phyloP scores from a whole-genome alignment of 2,329 filamentous ascomycete genomes.

The Chaetomium sp. region DNA sequence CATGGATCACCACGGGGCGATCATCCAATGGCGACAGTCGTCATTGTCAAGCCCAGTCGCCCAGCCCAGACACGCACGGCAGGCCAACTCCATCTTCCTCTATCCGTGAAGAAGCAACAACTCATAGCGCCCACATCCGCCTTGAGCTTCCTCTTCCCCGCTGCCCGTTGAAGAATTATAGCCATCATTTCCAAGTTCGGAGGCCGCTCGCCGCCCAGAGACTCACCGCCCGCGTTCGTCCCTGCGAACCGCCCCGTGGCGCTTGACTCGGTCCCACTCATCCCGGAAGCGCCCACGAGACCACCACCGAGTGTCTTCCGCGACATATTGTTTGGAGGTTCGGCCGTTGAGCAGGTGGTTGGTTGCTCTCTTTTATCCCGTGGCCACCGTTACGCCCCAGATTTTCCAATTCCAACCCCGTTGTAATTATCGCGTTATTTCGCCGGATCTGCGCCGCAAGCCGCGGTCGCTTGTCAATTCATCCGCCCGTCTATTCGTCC shows the following conservation, averaged over 20 bases:
- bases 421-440: background rate
- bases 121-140: background rate
- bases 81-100: too few relatives aligned
- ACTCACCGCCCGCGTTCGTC: conserved; percentile 8
- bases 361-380: background rate
- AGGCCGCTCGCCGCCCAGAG: background rate
- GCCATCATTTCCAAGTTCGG: background rate
- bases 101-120: background rate
- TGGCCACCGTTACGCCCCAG: conserved; percentile 6
- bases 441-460: background rate
- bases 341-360: background rate
- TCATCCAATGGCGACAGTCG: conserved; percentile 15
- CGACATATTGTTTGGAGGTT: background rate
- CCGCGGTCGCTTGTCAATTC: background rate
- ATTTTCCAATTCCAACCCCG: background rate
- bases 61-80: too few relatives aligned
- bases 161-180: background rate
- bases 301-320: conserved; percentile 10
- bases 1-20: background rate
- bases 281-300: conserved; percentile 10
- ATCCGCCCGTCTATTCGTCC: background rate
- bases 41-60: conserved; percentile 8
- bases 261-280: conserved; percentile 13
- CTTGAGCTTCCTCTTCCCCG: background rate
- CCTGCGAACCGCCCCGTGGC: conserved; percentile 13